Base-by-base conservation (phyloP, 202 grass and related monocot species). In the Schoenoplectus tabernaemontani region DNA sequence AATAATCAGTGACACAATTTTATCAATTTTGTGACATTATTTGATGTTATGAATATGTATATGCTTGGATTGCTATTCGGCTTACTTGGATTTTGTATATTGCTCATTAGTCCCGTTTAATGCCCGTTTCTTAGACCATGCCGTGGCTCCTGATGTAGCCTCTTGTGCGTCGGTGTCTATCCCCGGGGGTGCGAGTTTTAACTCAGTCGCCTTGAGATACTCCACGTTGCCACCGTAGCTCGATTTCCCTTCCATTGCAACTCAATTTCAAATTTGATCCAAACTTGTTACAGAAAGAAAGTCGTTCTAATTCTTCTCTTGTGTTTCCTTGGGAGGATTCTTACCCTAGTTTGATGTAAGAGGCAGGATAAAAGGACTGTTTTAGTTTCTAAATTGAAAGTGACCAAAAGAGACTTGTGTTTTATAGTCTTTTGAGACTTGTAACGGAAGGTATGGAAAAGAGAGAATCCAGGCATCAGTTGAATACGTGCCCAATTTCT, bases 141-240 rank as follows among this genome's bases (percentile, higher is more conserved):
- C 2, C 1, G 54, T 5, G 4, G 51, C 15, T 13, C 57, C 57
- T 5, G 57, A 42, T 4, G 60, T 39, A 0, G n/a, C 26, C 23
- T 87, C 80, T 1, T 42, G 50, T 1, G 28, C 59, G 50, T 42
- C 65, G 24, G 53, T 59, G 38, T 57, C 83, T 1, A 23, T 43
- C 4, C 86, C 86, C 0, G 86, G 86, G 0, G 78, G 63, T 13
- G 64, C 86, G 24, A 87, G 82, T 51, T 72, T 87, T 23, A 87
- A 70, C 65, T 87, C 86, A 0, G 86, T 87, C 2, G 86, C 86
- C 56, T 80, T 81, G 58, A 85, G 58, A 78, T 85, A 82, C 13
- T 82, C 80, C 80, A 71, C 12, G 37, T 82, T 64, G 44, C 41
- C 4, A 1, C 56, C 33, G 23, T 61, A 64, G 78, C 59, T 65